Percentiles rank a stretch among this genome's conserved stretches.
Conservation (phyloP, 805 yeast genomes). For the Metschnikowia matae region DNA sequence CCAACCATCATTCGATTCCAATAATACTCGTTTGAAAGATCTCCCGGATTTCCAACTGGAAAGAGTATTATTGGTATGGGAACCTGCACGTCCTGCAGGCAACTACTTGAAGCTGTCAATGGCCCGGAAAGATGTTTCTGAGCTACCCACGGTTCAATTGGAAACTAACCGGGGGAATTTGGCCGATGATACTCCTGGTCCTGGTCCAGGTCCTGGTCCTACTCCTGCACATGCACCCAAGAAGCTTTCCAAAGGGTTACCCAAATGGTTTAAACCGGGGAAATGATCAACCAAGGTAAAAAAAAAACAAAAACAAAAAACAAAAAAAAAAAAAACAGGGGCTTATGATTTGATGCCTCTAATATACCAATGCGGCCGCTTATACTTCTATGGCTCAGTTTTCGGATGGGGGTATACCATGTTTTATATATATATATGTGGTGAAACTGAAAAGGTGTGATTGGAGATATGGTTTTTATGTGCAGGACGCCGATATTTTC, state of each 20-base stretch:
- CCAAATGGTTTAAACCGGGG: slow-evolving; percentile 17
- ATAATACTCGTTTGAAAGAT: slow-evolving; percentile 24
- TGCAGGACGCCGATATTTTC: too few relatives aligned
- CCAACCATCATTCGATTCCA: slow-evolving; percentile 24
- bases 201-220: too few relatives aligned
- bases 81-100: slow-evolving; percentile 19
- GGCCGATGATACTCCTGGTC: slow-evolving; percentile 17
- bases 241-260: slow-evolving; percentile 8
- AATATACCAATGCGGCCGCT: too few relatives aligned
- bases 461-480: too few relatives aligned
- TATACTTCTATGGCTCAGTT: too few relatives aligned
- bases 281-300: neutral
- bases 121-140: slow-evolving; percentile 21
- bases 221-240: neutral
- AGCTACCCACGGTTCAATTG: slow-evolving; percentile 35
- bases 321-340: too few relatives aligned
- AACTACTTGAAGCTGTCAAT: slow-evolving; percentile 25
- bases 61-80: slow-evolving; percentile 36
- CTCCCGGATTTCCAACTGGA: slow-evolving; percentile 30
- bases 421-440: too few relatives aligned
- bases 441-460: too few relatives aligned
- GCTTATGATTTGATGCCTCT: neutral
- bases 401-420: too few relatives aligned
- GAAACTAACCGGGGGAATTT: slow-evolving; percentile 31
- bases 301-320: too few relatives aligned